Base-by-base conservation (phyloP, 2,329 filamentous ascomycete genomes). In the Penicillium sumatraense region DNA sequence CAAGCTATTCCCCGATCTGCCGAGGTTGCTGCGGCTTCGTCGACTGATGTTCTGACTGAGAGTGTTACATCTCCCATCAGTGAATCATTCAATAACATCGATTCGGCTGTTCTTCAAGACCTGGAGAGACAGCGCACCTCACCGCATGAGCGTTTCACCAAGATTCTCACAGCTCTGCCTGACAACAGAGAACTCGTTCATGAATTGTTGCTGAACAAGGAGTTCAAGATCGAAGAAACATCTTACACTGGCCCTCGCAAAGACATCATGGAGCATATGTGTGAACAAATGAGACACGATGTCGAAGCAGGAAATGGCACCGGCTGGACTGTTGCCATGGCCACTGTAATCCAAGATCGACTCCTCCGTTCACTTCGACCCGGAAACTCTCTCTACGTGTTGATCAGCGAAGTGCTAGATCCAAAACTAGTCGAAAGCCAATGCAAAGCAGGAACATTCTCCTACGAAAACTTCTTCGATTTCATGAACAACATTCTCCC, bases 241-340 rank as follows among this genome's bases (percentile, higher is more conserved):
- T 72, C 75, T 20, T 79, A 70, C 75, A 81, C 66, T 64, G 81
- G 69, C 70, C 82, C 65, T 65, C 80, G 85, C 21, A 81, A 82
- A 56, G 78, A 80, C 31, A 73, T 88, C 41, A 86, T 87, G 70
- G 78, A 83, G 48, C 79, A 80, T 60, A 80, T 86, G 60, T 87
- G 83, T 64, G 79, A 80, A 47, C 79, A 78, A 62, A 86, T 86
- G 84, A 81, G 81, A 56, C 75, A 68, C 53, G 84, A 82, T 51
- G 83, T 85, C 46, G 81, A 82, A 59, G 75, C 79, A 24, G 83
- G 82, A 16, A 75, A 82, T 49, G 81, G 81, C 16, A 78, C 80
- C 3, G 71, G 78, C 16, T 88, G 86, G 86, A 87, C 83, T 14
- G 78, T 85, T 20, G 83, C 84, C n/a, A 86, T 87, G 78, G 85